Evolutionary conservation across 2,329 filamentous ascomycete species (phyloP), one percentile per base, ranked within the genome.

Genomic region (Sphaerulina populicola): DNA sequence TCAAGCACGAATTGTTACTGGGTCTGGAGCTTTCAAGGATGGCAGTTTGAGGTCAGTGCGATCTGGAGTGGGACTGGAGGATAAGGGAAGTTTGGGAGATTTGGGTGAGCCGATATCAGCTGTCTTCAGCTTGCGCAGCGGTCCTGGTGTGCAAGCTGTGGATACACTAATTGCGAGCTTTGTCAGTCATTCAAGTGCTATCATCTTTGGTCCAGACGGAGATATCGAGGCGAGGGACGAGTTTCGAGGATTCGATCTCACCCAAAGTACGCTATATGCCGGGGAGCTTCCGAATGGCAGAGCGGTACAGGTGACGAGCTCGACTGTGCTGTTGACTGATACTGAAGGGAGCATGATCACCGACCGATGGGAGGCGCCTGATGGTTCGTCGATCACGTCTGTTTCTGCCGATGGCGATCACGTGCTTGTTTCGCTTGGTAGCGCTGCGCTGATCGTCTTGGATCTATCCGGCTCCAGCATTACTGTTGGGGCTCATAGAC

Each of bases 1-100:
- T 0, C 91, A 98, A 69, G 90, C 93, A 41, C 81, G 90, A 36
- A 86, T 98, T 54, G 88, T 98, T 9, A 90, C 91, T 2, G 91
- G 89, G 0, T 96, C 90, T 49, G 93, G 93, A 27, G 89, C 87
- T 0, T 93, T 88, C 65, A 83, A 86, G 57, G 88, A 95, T 62
- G 93, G 93, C 14, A 91, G 86, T 50, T 71, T 98, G 47, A 78
- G 93, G 54, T 95, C 88, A 64, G 88, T 98, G 18, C 80, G 93
- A 49, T 97, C 91, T 66, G 94, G 93, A 44, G 90, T 98, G 45
- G 90, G 90, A 0, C 77, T 97, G 46, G 88, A 96, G 65, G 60
- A 56, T 44, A 50, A 55, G 40, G 58, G 52, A 12, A 88, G 96
- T 50, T 72, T 90, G 12, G 91, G 89, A 15, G 77, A 91, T 4